Evolutionary conservation across 2,329 filamentous ascomycete species (phyloP).

Genomic region (Fusarium dimerum): DNA sequence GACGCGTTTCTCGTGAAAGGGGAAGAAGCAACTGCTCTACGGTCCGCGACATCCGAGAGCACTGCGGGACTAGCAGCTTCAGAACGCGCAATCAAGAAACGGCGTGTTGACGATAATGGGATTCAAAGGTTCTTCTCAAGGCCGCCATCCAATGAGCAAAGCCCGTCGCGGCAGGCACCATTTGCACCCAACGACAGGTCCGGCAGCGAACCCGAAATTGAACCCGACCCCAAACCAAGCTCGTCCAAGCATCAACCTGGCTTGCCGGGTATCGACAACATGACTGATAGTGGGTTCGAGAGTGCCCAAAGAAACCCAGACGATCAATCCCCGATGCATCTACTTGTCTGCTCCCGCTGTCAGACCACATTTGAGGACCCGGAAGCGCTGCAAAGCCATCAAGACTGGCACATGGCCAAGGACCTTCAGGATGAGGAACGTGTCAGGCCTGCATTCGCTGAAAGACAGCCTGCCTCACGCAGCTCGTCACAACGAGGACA

Average conservation of each 20-base stretch:
- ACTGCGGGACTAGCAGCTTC: conserved; percentile 19
- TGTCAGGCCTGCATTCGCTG: conserved; percentile 48
- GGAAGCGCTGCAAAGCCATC: conserved; percentile 70
- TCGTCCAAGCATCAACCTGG: conserved; percentile 8
- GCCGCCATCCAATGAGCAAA: conserved; percentile 33
- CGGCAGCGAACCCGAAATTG: conserved; percentile 16
- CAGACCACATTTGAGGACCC: conserved; percentile 56
- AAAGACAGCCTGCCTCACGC: conserved; percentile 35
- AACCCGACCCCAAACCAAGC: conserved; percentile 19
- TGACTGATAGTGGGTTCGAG: conserved; percentile 8
- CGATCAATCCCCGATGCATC: conserved; percentile 37
- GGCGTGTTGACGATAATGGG: conserved; percentile 44
- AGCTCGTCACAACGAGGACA: conserved; percentile 32
- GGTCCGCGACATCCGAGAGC: conserved; percentile 22
- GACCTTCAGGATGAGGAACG: conserved; percentile 71
- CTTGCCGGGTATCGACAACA: conserved; percentile 12
- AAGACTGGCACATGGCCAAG: conserved; percentile 94
- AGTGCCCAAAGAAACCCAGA: conserved; percentile 19
- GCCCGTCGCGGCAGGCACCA: conserved; percentile 21
- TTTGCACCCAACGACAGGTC: conserved; percentile 11
- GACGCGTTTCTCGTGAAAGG: conserved; percentile 81
- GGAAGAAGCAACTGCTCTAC: conserved; percentile 56
- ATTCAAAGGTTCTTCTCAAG: conserved; percentile 62
- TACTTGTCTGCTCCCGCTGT: conserved; percentile 64
- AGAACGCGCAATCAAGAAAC: conserved; percentile 32